These are phyloP conservation scores for Penicillium paxilli DNA, from an alignment of 495 filamentous ascomycete species.

Conservation along the genomic window DNA sequence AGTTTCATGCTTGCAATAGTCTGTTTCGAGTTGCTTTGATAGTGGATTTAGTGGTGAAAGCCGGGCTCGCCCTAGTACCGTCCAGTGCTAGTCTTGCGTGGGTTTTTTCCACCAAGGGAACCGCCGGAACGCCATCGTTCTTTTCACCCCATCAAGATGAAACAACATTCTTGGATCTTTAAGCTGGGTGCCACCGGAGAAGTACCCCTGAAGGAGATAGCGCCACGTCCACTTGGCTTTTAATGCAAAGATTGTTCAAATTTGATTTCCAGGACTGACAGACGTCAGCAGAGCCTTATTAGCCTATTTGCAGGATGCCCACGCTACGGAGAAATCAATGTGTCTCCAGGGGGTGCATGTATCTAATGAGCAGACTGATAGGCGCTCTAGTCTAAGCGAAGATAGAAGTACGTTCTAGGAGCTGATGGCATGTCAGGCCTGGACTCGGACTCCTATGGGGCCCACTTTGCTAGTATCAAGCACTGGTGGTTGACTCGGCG, in stretches of 20 bases:
- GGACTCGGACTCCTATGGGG: neutral
- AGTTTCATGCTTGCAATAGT: neutral
- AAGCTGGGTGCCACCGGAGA: slow-evolving; percentile 17
- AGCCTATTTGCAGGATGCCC: neutral
- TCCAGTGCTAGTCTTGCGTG: neutral
- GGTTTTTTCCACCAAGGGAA: neutral
- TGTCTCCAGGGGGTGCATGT: neutral
- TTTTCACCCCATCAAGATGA: slow-evolving; percentile 17
- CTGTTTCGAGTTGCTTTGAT: slow-evolving; percentile 2
- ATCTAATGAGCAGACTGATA: neutral
- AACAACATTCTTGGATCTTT: slow-evolving; percentile 16
- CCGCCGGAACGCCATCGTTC: slow-evolving; percentile 14
- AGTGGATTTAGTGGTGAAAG: neutral
- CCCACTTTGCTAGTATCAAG: neutral
- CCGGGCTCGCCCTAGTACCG: neutral
- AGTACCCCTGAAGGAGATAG: neutral
- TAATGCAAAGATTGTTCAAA: neutral
- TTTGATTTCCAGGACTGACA: neutral
- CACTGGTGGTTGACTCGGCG: neutral
- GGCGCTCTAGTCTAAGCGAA: too few relatives aligned
- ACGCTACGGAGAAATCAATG: neutral
- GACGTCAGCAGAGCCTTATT: neutral
- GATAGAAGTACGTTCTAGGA: too few relatives aligned
- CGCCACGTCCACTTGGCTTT: neutral
- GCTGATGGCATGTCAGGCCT: neutral